Percentiles rank a stretch among this genome's conserved stretches.
Conservation (phyloP, 768 basidiomycete genomes). For the Boletus subparvulus region DNA sequence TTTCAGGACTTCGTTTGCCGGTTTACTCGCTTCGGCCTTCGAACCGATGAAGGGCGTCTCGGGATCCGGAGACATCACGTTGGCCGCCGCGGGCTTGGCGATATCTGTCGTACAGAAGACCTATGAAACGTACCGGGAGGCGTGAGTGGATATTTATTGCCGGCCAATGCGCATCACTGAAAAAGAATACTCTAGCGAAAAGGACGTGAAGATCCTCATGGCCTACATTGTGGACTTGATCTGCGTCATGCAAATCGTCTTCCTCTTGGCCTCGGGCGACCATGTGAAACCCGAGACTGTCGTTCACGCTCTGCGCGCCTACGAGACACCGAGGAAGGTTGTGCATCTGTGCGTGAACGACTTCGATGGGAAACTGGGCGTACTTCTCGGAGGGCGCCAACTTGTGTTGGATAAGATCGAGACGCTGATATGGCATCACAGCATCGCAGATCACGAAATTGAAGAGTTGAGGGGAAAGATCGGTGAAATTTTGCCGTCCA, state of each 20-base stretch:
- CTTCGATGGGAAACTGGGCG: slow-evolving; percentile 3
- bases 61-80: not conserved
- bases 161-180: not conserved
- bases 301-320: not conserved
- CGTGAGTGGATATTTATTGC: slow-evolving; percentile 2
- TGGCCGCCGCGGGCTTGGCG: not conserved
- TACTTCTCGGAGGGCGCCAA: slow-evolving; percentile 7
- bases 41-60: not conserved
- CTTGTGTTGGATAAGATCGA: slow-evolving; percentile 14
- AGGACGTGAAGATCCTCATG: slow-evolving; percentile 12
- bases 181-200: not conserved
- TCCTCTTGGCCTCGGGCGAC: not conserved
- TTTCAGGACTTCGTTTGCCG: slow-evolving; percentile 2
- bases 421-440: slow-evolving; percentile 13
- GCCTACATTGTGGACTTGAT: slow-evolving; percentile 14
- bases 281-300: not conserved
- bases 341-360: not conserved
- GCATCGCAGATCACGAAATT: slow-evolving; percentile 5
- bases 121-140: not conserved
- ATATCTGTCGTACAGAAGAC: no score
- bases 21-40: not conserved
- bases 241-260: slow-evolving; percentile 16
- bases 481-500: not conserved
- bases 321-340: not conserved
- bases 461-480: not conserved